phyloP scores from a whole-genome alignment of 148 eudicot species.

The Oxyria digyna region DNA sequence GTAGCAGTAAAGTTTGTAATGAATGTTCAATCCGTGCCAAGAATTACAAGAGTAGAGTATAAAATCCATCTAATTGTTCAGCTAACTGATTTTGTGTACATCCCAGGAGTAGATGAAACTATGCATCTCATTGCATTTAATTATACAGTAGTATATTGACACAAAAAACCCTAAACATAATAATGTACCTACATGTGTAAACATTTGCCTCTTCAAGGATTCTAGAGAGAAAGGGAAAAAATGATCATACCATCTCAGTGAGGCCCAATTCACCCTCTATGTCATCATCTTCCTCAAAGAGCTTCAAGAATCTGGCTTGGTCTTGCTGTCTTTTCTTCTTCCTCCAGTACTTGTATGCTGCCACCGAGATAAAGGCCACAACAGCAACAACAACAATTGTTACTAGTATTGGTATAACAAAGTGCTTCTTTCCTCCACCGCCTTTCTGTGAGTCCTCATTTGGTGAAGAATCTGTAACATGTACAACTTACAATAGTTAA shows the following conservation, averaged over 20 bases:
- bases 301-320: constrained; percentile 73
- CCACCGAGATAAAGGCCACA: constrained; percentile 25
- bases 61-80: neutral
- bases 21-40: neutral
- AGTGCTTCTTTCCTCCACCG: constrained; percentile 15
- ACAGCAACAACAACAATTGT: constrained; percentile 24
- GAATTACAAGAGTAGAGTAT: neutral
- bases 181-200: neutral
- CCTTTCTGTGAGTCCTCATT: neutral
- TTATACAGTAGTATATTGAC: neutral
- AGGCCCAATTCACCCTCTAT: constrained; percentile 74
- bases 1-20: too few relatives aligned
- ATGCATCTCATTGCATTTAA: neutral
- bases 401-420: constrained; percentile 24
- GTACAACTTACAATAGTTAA: neutral
- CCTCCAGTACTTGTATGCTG: constrained; percentile 54
- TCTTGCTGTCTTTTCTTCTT: constrained; percentile 63
- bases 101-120: neutral
- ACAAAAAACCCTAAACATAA: neutral
- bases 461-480: neutral
- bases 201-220: neutral
- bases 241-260: constrained; percentile 20
- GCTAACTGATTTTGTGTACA: neutral
- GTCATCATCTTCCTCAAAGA: constrained; percentile 74
- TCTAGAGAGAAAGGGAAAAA: neutral